Percentiles rank a stretch among this genome's conserved stretches.
phyloP scores from a whole-genome alignment of 352 stramenopile species.

The Globisporangium radiosum region DNA sequence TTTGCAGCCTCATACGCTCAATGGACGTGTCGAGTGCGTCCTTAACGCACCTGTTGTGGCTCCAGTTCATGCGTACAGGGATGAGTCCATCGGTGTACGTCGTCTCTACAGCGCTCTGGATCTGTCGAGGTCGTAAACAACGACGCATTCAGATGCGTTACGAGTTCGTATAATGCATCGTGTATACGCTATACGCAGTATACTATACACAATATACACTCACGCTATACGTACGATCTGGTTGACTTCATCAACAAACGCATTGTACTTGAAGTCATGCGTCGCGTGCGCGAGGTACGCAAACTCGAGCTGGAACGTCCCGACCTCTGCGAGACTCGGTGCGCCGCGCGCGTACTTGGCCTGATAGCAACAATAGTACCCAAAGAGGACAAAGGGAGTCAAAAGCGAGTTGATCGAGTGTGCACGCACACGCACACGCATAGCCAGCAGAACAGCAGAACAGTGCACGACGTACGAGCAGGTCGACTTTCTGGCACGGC shows the following conservation, averaged over 20 bases:
- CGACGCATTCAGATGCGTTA: no score
- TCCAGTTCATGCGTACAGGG: slow-evolving; percentile 33
- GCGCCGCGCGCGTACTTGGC: neutral
- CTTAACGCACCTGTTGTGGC: slow-evolving; percentile 15
- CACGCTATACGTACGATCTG: slow-evolving; percentile 19
- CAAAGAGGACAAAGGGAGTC: no score
- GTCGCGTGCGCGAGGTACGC: slow-evolving; percentile 36
- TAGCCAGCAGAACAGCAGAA: neutral
- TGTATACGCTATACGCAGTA: no score
- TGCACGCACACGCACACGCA: neutral
- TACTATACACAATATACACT: neutral
- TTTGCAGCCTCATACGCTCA: neutral
- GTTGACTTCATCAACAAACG: slow-evolving; percentile 36
- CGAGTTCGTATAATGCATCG: no score
- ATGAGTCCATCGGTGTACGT: slow-evolving; percentile 37
- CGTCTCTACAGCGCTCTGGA: slow-evolving; percentile 19
- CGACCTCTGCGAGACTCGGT: slow-evolving; percentile 37
- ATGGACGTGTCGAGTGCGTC: no score
- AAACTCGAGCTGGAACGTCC: slow-evolving; percentile 68
- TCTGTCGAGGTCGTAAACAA: slow-evolving; percentile 11
- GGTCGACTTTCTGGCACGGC: slow-evolving; percentile 31
- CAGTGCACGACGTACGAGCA: slow-evolving; percentile 20
- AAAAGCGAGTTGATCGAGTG: no score
- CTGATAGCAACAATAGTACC: neutral
- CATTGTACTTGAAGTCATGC: slow-evolving; percentile 24